phyloP scores from a whole-genome alignment of 768 basidiomycete species.

The Calocybe gangraenosa region DNA sequence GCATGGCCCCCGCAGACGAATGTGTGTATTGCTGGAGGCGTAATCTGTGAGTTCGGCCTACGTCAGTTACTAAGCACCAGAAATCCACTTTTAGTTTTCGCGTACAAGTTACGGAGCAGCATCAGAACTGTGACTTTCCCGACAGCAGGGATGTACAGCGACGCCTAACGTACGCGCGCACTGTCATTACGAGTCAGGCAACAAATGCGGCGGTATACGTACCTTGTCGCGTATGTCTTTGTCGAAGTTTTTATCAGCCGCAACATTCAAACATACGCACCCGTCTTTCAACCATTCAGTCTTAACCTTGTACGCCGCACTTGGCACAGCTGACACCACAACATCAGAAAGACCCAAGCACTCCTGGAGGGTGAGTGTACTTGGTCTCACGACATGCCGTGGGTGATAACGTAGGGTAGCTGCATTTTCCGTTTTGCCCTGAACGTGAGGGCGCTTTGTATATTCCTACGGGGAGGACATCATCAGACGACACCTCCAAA shows the following conservation, averaged over 20 bases:
- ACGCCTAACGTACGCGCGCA: conserved; percentile 71
- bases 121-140: conserved; percentile 97
- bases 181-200: neutral
- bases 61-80: neutral
- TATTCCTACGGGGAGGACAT: conserved; percentile 57
- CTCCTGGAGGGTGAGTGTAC: conserved; percentile 64
- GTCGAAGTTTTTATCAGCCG: conserved; percentile 96
- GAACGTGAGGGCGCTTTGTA: conserved; percentile 75
- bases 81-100: conserved; percentile 12
- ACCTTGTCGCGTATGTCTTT: conserved; percentile 90
- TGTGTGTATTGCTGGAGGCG: conserved; percentile 53
- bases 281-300: conserved; percentile 92
- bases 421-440: conserved; percentile 27
- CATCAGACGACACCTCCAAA: neutral
- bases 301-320: conserved; percentile 77
- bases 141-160: conserved; percentile 93
- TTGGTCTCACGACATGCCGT: conserved; percentile 76
- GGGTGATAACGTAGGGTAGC: conserved; percentile 66
- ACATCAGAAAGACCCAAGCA: conserved; percentile 87
- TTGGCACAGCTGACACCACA: conserved; percentile 92
- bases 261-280: conserved; percentile 89
- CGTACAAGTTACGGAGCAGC: conserved; percentile 93
- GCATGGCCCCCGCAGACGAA: conserved; percentile 18
- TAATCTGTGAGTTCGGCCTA: conserved; percentile 32
- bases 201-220: conserved; percentile 14